These are phyloP conservation scores for Clitocybe nebularis DNA, from an alignment of 1,284 basidiomycete genomes.

Conservation along the genomic window DNA sequence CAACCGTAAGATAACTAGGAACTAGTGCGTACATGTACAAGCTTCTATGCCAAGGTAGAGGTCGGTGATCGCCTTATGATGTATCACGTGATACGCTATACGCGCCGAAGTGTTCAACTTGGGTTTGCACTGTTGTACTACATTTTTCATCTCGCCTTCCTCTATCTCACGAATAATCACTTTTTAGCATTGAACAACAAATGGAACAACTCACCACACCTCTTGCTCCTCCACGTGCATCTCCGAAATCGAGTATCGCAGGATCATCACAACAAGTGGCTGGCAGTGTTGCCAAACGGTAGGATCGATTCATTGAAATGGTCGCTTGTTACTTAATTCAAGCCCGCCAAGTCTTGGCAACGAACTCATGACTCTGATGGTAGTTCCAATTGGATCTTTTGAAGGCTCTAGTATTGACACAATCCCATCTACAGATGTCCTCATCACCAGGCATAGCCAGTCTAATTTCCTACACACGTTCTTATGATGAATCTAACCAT, in stretches of 20 bases:
- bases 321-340: slow-evolving; percentile 11
- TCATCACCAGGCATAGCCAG: slow-evolving; percentile 78
- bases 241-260: slow-evolving; percentile 51
- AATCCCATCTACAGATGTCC: slow-evolving; percentile 59
- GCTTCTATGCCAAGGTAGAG: slow-evolving; percentile 18
- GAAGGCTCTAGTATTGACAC: slow-evolving; percentile 1
- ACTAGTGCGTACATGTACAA: not conserved
- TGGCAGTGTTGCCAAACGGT: slow-evolving; percentile 82
- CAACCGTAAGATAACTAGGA: no score
- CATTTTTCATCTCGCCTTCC: not conserved
- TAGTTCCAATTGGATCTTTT: slow-evolving; percentile 23
- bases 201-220: slow-evolving; percentile 76
- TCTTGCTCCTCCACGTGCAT: slow-evolving; percentile 52
- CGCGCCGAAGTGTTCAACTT: not conserved
- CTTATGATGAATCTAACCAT: slow-evolving; percentile 3
- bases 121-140: not conserved
- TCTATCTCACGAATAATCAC: not conserved
- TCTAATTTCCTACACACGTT: slow-evolving; percentile 12
- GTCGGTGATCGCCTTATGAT: not conserved
- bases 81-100: not conserved
- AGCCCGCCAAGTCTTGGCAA: slow-evolving; percentile 53
- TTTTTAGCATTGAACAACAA: slow-evolving; percentile 8
- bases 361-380: slow-evolving; percentile 85
- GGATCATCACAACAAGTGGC: slow-evolving; percentile 50
- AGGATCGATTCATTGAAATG: slow-evolving; percentile 14